Percentiles rank a stretch among this genome's conserved stretches.
Evolutionary conservation across 768 basidiomycete species (phyloP).

Genomic region (Termitomyces sp.): DNA sequence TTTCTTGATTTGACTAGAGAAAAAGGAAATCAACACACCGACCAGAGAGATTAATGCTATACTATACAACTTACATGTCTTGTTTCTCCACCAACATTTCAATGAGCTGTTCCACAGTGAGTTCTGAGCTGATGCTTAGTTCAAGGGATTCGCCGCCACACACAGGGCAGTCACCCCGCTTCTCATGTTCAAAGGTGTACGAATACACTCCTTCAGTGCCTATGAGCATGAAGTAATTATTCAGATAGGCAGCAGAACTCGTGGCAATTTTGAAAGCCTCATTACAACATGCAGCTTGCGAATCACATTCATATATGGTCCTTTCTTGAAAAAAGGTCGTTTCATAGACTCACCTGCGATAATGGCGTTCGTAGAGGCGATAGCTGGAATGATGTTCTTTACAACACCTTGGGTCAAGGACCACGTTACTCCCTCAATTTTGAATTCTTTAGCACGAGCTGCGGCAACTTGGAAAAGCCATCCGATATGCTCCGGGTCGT

Average conservation of each 20-base stretch:
- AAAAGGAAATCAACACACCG: constrained; percentile 1
- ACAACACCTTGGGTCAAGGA: constrained; percentile 96
- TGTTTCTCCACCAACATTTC: constrained; percentile 84
- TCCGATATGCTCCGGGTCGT: constrained; percentile 93
- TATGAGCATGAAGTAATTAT: constrained; percentile 98
- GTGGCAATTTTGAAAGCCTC: constrained; percentile 99
- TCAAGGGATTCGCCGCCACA: constrained; percentile 90
- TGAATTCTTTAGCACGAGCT: constrained; percentile 86
- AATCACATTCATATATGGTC: constrained; percentile 1
- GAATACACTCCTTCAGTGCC: constrained; percentile 97
- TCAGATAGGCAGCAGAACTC: constrained; percentile 86
- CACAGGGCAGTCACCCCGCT: constrained; percentile 90
- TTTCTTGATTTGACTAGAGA: constrained; percentile 89
- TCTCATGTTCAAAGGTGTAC: constrained; percentile 95
- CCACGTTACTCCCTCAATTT: constrained; percentile 98
- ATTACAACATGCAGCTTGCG: constrained; percentile 89
- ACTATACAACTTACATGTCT: constrained; percentile 66
- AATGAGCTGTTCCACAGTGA: constrained; percentile 83
- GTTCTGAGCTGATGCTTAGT: constrained; percentile 59
- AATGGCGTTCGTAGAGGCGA: constrained; percentile 97
- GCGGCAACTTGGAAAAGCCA: constrained; percentile 86
- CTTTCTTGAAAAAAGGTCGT: constrained; percentile 8
- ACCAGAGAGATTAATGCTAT: neutral
- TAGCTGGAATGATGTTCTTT: constrained; percentile 99
- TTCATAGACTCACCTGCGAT: constrained; percentile 63